Evolutionary conservation across 2,329 filamentous ascomycete species (phyloP).

Genomic region (Ophiostoma piceae): DNA sequence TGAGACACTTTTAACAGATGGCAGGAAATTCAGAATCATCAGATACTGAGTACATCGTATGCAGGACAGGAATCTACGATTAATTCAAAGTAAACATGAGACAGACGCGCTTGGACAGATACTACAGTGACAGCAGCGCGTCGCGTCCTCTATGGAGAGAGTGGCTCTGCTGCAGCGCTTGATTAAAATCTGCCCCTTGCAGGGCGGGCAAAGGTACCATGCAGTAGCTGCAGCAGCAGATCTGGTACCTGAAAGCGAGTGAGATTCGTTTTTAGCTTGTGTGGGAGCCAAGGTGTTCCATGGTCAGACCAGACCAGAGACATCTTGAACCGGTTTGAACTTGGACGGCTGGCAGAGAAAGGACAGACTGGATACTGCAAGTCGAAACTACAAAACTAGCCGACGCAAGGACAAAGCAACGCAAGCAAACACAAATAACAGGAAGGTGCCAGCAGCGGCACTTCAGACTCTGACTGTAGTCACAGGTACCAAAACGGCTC

Average conservation of each 20-base stretch:
- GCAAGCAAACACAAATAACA: no score
- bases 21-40: not conserved
- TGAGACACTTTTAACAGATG: not conserved
- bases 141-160: not conserved
- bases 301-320: not conserved
- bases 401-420: no score
- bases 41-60: no score
- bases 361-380: no score
- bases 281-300: not conserved
- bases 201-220: not conserved
- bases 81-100: constrained; percentile 6
- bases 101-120: constrained; percentile 2
- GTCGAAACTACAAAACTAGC: no score
- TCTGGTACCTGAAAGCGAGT: not conserved
- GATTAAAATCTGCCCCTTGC: constrained; percentile 12
- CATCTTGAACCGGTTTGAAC: not conserved
- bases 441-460: no score
- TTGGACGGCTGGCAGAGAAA: no score
- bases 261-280: not conserved
- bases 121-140: constrained; percentile 4
- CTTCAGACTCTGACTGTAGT: no score
- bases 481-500: no score
- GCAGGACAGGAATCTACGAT: no score
- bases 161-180: not conserved
- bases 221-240: not conserved